A percentile compares a stretch with the other conserved stretches of the same genome.
phyloP scores from a whole-genome alignment of 2,329 filamentous ascomycete species.

The Chalaropsis ovoidea region DNA sequence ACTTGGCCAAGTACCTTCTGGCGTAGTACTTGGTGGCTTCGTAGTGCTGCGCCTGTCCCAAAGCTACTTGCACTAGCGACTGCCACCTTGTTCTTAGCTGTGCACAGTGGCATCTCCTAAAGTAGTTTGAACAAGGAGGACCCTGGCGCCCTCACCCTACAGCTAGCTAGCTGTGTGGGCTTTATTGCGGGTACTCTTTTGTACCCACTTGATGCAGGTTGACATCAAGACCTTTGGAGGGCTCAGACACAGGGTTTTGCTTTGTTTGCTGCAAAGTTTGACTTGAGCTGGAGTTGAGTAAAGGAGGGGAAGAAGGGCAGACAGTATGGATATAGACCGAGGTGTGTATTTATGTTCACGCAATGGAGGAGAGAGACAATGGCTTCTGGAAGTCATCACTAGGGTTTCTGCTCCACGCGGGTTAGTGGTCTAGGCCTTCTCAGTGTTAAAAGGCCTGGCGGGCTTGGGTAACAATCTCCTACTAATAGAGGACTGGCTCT shows the following conservation, averaged over 20 bases:
- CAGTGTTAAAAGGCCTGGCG: too few relatives aligned
- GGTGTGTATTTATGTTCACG: not conserved
- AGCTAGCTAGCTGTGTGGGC: not conserved
- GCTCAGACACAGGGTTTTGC: not conserved
- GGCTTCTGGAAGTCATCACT: too few relatives aligned
- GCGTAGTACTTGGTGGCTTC: constrained; percentile 10
- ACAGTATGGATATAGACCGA: not conserved
- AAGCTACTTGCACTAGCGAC: constrained; percentile 5
- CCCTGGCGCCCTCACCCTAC: not conserved
- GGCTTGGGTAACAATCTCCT: too few relatives aligned
- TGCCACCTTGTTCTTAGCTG: not conserved
- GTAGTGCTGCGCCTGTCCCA: constrained; percentile 2
- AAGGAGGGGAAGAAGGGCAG: not conserved
- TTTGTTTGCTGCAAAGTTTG: not conserved
- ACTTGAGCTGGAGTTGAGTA: not conserved
- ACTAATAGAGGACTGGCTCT: too few relatives aligned
- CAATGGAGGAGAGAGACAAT: too few relatives aligned
- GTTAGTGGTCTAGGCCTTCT: too few relatives aligned
- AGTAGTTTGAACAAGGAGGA: constrained; percentile 8
- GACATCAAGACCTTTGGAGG: not conserved
- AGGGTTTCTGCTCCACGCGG: too few relatives aligned
- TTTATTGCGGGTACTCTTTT: not conserved
- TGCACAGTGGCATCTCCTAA: not conserved
- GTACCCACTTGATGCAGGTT: constrained; percentile 4
- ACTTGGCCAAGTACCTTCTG: constrained; percentile 9